Percentiles rank a stretch among this genome's conserved stretches.
phyloP scores from a whole-genome alignment of 345 rosid species.

The Eucalyptus viminalis region DNA sequence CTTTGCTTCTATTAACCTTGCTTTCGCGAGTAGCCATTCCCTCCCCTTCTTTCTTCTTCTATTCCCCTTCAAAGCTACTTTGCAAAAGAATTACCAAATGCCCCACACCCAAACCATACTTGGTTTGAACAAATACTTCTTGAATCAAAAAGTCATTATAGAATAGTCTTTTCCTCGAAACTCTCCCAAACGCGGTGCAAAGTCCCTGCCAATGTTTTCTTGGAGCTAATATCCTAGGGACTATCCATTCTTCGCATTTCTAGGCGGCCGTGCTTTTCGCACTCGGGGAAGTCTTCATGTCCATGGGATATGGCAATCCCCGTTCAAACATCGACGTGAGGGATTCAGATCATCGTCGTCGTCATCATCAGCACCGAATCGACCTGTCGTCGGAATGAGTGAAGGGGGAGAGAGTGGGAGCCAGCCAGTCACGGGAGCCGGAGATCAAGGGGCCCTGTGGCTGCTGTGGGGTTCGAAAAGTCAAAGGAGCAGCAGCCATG shows the following conservation, averaged over 20 bases:
- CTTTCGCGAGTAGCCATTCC: not conserved
- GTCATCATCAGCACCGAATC: not conserved
- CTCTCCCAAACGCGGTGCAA: not conserved
- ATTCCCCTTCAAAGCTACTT: not conserved
- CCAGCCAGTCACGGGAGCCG: not conserved
- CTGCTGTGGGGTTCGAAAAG: not conserved
- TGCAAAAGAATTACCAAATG: rapidly evolving
- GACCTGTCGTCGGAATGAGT: not conserved
- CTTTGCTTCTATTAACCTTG: not conserved
- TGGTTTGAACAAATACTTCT: not conserved
- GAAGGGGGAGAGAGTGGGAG: not conserved
- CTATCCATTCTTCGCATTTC: not conserved
- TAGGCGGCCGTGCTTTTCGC: not conserved
- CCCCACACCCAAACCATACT: rapidly evolving
- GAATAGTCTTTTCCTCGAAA: not conserved
- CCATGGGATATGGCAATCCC: not conserved
- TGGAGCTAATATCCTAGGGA: not conserved
- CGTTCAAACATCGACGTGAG: not conserved
- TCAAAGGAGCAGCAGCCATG: not conserved
- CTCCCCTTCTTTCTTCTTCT: rapidly evolving
- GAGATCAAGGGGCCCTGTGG: not conserved
- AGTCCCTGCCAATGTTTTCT: not conserved
- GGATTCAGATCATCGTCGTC: not conserved
- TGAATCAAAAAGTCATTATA: rapidly evolving
- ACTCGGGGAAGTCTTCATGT: not conserved